Evolutionary conservation across 2,329 filamentous ascomycete genomes (phyloP).

Genomic region (Ophiocordyceps unilateralis): DNA sequence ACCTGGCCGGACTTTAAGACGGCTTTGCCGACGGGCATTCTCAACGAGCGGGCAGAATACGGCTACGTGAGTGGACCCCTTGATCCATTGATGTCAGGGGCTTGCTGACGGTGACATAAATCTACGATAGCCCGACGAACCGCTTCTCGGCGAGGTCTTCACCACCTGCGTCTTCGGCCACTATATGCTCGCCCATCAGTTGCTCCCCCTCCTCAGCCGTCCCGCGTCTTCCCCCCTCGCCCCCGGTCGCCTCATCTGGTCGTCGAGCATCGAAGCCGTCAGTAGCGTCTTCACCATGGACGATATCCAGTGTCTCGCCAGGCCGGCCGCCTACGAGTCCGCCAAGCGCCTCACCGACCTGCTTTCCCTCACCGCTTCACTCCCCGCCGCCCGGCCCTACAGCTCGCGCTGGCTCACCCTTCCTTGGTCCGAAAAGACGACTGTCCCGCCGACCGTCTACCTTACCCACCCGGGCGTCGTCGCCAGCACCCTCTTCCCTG

Average conservation of each 20-base stretch:
- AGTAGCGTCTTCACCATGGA: conserved; percentile 35
- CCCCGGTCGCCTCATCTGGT: conserved; percentile 65
- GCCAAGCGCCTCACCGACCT: conserved; percentile 79
- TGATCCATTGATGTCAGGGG: no score
- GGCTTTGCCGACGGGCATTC: conserved; percentile 27
- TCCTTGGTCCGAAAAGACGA: conserved; percentile 5
- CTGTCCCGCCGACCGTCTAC: conserved; percentile 45
- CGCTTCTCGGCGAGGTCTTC: conserved; percentile 64
- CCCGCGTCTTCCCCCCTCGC: conserved; percentile 15
- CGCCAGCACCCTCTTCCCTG: conserved; percentile 62
- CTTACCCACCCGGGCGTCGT: conserved; percentile 77
- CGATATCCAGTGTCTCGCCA: conserved; percentile 61
- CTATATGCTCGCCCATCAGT: conserved; percentile 70
- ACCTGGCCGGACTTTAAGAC: conserved; percentile 71
- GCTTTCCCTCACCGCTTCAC: conserved; percentile 53
- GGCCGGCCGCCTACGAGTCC: conserved; percentile 58
- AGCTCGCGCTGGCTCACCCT: conserved; percentile 37
- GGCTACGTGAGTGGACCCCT: conserved; percentile 13
- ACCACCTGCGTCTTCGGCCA: conserved; percentile 90
- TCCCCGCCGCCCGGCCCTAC: conserved; percentile 44
- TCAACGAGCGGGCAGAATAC: conserved; percentile 21
- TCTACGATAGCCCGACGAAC: conserved; percentile 31
- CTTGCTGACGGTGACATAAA: no score
- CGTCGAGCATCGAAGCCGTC: conserved; percentile 60
- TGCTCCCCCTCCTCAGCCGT: conserved; percentile 55